Evolutionary conservation across 768 basidiomycete genomes (phyloP), one percentile per base, ranked within the genome.

Genomic region (Dacryopinax spathularia): DNA sequence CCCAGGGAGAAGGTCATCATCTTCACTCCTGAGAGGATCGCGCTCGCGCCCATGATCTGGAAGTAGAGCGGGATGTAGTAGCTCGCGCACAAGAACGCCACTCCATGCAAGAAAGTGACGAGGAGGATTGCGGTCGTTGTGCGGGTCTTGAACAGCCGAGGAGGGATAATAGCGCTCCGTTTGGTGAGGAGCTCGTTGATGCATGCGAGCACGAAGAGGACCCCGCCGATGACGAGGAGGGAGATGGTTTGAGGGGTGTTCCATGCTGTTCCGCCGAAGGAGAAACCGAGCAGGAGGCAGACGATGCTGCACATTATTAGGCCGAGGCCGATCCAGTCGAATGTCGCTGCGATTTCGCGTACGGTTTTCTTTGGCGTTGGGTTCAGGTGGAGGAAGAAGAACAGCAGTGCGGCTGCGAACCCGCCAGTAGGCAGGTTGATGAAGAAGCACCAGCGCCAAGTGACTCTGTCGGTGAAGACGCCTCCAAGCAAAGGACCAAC

Each of bases 401-500:
- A 87, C 2, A 91, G 75, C 34, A 88, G 68, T 1, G 66, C 74
- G 27, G 78, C 82, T 6, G 85, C 85, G 33, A 85, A 67, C 41
- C 48, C 48, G 10, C 48, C 22, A 27, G 18, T 25, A 6, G 48
- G 48, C 13, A 56, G 48, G 29, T 56, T 66, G 48, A 65, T 62
- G 22, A 34, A 65, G 39, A 66, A 66, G 27, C 48, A 56, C 66
- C 66, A 66, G 3, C 63, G 15, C 63, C 66, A 66, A 1, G 10
- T 44, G 2, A 43, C n/a, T 13, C 29, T 13, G 29, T 66, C 63
- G 16, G 63, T 61, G 0, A 66, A 29, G 72, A 87, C 87, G 64
- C 90, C 91, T 64, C 91, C 91, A 16, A 93, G 73, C 13, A 95
- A 77, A 1, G 91, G 91, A 0, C 91, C 88, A 13, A 87, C 66